Conservation (phyloP, 75 land plant species). For the Adiantum capillusveneris region DNA sequence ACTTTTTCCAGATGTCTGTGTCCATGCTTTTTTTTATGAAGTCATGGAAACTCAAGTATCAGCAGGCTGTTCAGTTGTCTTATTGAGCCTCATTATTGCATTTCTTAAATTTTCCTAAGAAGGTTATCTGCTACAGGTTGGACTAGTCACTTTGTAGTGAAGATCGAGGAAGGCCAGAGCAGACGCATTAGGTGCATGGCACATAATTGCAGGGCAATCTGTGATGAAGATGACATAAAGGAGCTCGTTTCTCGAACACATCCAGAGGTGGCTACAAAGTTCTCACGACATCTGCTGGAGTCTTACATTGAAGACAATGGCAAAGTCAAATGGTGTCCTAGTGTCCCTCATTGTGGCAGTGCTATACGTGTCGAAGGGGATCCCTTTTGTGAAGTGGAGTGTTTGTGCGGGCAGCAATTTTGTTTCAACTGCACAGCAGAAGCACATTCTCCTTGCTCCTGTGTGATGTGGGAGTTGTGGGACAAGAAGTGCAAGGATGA, state of each 20-base stretch:
- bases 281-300: conserved; percentile 68
- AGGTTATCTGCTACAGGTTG: conserved; percentile 87
- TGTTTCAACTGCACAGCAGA: conserved; percentile 71
- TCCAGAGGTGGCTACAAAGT: conserved; percentile 51
- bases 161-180: conserved; percentile 85
- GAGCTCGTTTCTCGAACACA: conserved; percentile 43
- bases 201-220: conserved; percentile 68
- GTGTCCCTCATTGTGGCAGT: conserved; percentile 88
- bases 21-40: too few species aligned
- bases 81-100: too few species aligned
- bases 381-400: conserved; percentile 70
- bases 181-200: conserved; percentile 81
- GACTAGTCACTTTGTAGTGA: conserved; percentile 70
- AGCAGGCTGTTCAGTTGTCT: too few species aligned
- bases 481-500: conserved; percentile 78
- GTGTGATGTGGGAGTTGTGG: conserved; percentile 86
- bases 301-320: conserved; percentile 89
- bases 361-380: conserved; percentile 75
- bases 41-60: too few species aligned
- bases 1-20: too few species aligned
- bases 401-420: conserved; percentile 70
- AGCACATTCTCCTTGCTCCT: conserved; percentile 90
- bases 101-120: too few species aligned
- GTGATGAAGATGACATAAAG: conserved; percentile 75
- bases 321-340: conserved; percentile 92